Evolutionary conservation across 2,329 filamentous ascomycete species (phyloP), one percentile per base, ranked within the genome.

Genomic region (Fusarium subtropicale): DNA sequence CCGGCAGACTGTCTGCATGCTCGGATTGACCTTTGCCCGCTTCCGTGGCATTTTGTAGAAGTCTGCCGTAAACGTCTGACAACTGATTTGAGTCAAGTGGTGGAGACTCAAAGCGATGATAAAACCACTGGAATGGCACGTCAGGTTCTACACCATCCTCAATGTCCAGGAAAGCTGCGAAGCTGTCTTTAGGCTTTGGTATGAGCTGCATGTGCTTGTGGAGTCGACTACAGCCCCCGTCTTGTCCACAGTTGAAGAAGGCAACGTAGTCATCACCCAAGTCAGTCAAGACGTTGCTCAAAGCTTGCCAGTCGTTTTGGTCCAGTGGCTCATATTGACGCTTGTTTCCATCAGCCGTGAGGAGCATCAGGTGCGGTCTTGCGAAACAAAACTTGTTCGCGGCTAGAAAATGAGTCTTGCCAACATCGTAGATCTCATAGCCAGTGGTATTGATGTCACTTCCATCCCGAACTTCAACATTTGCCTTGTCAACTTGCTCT

Each of bases 201-300:
- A 60, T 60, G 0, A 60, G 2, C 30, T 61, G 58, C 24, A 61
- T 60, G 5, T 61, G 55, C 9, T 61, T 61, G 3, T 61, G 58
- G 24, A 52, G 7, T 6, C 58, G 20, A 28, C 58, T 60, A 0
- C 58, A 61, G 3, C 58, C 58, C 16, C 55, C 58, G 31, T 61
- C 55, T 5, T 33, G 30, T 5, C 56, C 56, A 9, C 55, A 44
- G 1, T 60, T 61, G 20, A 52, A 61, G 5, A 61, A 61, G 0
- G 18, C 26, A 1, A 60, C 3, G 4, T 52, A 38, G 0, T 28
- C 44, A 2, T 38, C 7, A 1, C 20, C 18, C 16, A 44, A 1
- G 0, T 26, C 9, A 3, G 4, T 13, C 12, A 52, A 20, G 6
- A 33, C 16, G 7, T 4, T 9, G 10, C 12, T 28, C 16, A 28